Base-by-base conservation (phyloP, 352 stramenopile genomes). In the Phytopythium cucurbitacearum region DNA sequence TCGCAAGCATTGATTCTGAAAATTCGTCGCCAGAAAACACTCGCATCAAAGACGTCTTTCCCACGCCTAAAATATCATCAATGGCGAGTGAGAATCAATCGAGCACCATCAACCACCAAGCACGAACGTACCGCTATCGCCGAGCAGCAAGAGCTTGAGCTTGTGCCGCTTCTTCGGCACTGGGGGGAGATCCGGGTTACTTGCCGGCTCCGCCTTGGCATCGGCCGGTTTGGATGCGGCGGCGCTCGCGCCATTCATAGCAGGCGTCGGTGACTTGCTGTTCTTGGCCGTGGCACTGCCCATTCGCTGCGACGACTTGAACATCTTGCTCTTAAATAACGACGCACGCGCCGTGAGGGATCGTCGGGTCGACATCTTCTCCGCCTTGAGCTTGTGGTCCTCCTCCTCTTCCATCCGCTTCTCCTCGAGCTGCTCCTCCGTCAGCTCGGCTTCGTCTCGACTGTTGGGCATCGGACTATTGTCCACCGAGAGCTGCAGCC, bases 11-110 rank as follows among this genome's bases (percentile, higher is more conserved):
- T 43, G 85, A 96, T 45, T 95, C 76, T 4, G 79, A 94, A 56
- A 98, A 98, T 15, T 92, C 74, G 56, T 97, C 87, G 11, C 92
- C 88, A 3, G 85, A 96, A 52, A 96, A 98, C 8, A 96, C 87
- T n/a, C 86, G 79, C 80, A 98, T 96, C 40, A 98, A 60, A 71
- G 85, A 97, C 4, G 86, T 97, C 56, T 98, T 98, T 57, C 91
- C 91, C 7, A 98, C 91, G 3, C 85, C 85, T 82, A 48, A 7
- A 49, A 36, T 13, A 3, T 32, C 13, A 35, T 50, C 45, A 35
- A 39, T 1, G 16, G 12, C 35, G 10, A 10, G 7, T 33, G 33
- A 9, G 7, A 0, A 34, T 37, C 10, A 1, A 40, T 35, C 1
- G 16, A 40, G 15, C 50, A 37, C 10, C 3, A 13, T 5, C 8